phyloP scores from a whole-genome alignment of 495 filamentous ascomycete genomes.

The Podospora anserina region DNA sequence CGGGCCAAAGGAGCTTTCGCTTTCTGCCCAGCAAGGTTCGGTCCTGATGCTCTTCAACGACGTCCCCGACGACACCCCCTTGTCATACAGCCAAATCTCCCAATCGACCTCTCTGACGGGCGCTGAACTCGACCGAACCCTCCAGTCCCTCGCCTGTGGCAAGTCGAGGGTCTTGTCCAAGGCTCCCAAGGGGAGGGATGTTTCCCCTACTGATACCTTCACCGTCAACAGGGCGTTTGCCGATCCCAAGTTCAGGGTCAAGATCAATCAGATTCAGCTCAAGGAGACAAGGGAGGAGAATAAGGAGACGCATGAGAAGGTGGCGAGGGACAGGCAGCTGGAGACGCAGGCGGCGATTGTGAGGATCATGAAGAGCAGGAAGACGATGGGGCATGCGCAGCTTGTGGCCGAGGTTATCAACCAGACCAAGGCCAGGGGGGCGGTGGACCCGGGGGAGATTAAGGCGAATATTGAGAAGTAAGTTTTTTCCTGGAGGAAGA shows the following conservation, averaged over 20 bases:
- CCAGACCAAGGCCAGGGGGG: slow-evolving; percentile 79
- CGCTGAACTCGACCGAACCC: slow-evolving; percentile 76
- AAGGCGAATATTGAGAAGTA: slow-evolving; percentile 96
- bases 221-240: slow-evolving; percentile 70
- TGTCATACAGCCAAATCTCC: slow-evolving; percentile 69
- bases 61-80: slow-evolving; percentile 45
- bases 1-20: slow-evolving; percentile 77
- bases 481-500: slow-evolving; percentile 28
- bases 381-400: slow-evolving; percentile 77
- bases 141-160: slow-evolving; percentile 91
- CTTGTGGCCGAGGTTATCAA: slow-evolving; percentile 84
- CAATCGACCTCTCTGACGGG: slow-evolving; percentile 63
- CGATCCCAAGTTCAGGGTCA: slow-evolving; percentile 83
- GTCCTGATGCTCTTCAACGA: slow-evolving; percentile 92
- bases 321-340: slow-evolving; percentile 83
- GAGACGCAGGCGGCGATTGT: slow-evolving; percentile 98
- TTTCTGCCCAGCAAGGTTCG: slow-evolving; percentile 86
- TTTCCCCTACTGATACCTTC: slow-evolving; percentile 74
- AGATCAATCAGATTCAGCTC: slow-evolving; percentile 97
- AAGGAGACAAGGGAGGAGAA: slow-evolving; percentile 89
- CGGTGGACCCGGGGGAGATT: slow-evolving; percentile 78
- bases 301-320: slow-evolving; percentile 84
- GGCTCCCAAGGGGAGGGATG: slow-evolving; percentile 77
- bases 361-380: slow-evolving; percentile 92
- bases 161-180: slow-evolving; percentile 84